These are phyloP conservation scores for Rhodotorula sp. DNA, from an alignment of 1,284 basidiomycete genomes.

Conservation along the genomic window DNA sequence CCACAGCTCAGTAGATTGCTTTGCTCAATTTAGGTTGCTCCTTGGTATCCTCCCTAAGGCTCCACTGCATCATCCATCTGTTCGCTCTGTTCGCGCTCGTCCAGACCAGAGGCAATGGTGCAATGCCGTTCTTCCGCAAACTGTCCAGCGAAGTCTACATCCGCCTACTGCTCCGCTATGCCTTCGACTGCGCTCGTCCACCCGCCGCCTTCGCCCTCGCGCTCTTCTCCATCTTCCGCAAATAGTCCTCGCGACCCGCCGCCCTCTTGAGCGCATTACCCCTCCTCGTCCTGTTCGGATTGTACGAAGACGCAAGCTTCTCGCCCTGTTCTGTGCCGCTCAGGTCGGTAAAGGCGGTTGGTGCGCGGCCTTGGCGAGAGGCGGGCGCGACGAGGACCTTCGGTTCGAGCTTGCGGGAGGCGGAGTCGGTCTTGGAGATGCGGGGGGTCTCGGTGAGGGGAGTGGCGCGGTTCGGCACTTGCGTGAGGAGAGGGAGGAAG, in stretches of 20 bases:
- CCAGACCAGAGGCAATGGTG: too few species aligned
- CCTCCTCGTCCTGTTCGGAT: constrained; percentile 26
- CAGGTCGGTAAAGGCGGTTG: constrained; percentile 26
- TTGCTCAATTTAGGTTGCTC: too few species aligned
- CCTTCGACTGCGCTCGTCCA: background rate
- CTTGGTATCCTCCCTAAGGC: too few species aligned
- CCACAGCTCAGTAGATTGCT: too few species aligned
- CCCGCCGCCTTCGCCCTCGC: background rate
- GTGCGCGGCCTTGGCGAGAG: constrained; percentile 28
- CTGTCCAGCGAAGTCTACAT: too few species aligned
- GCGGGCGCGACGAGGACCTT: constrained; percentile 14
- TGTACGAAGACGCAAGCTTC: constrained; percentile 16
- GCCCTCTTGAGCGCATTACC: constrained; percentile 5
- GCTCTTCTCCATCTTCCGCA: background rate
- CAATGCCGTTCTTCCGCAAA: too few species aligned
- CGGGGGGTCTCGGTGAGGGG: constrained; percentile 2
- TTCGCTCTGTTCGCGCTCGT: too few species aligned
- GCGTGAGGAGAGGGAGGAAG: constrained; percentile 31
- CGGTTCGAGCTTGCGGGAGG: background rate
- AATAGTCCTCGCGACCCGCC: background rate
- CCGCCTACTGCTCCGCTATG: background rate
- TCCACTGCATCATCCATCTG: too few species aligned
- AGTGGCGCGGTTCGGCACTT: constrained; percentile 13
- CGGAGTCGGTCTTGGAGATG: background rate
- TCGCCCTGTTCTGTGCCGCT: constrained; percentile 21